A percentile compares a stretch with the other conserved stretches of the same genome.
These are phyloP conservation scores for Fimicolochytrium jonesii DNA, from an alignment of 192 early-diverging fungal species.

Conservation along the genomic window DNA sequence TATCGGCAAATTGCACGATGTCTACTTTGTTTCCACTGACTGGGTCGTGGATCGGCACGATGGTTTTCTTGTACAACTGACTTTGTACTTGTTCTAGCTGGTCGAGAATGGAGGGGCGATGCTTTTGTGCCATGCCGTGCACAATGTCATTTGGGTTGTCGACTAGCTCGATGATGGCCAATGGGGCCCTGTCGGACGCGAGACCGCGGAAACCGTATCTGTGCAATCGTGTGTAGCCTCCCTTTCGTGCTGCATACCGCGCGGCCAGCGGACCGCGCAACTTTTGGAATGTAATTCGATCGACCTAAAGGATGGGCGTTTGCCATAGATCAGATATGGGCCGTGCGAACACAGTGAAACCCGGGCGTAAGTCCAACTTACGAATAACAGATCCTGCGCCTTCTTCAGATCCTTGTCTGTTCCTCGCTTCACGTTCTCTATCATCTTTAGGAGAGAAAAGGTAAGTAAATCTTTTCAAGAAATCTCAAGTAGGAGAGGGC, in stretches of 20 bases:
- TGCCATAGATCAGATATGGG: too few relatives aligned
- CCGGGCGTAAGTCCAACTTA: constrained; percentile 5
- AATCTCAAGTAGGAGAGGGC: too few relatives aligned
- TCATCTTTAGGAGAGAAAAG: constrained; percentile 51
- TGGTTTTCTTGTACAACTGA: constrained; percentile 24
- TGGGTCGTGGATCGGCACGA: constrained; percentile 38
- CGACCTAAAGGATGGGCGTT: constrained; percentile 48
- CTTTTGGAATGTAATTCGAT: constrained; percentile 69
- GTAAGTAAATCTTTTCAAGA: not conserved
- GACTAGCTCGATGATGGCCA: constrained; percentile 89
- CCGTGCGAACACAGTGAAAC: not conserved
- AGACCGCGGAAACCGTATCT: constrained; percentile 64
- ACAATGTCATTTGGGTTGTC: constrained; percentile 72
- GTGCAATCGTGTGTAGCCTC: constrained; percentile 89
- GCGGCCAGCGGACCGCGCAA: constrained; percentile 77
- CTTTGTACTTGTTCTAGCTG: constrained; percentile 29
- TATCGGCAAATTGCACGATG: constrained; percentile 7
- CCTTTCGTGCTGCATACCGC: constrained; percentile 69
- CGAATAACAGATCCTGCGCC: constrained; percentile 27
- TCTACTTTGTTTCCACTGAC: constrained; percentile 18
- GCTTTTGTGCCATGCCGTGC: constrained; percentile 28
- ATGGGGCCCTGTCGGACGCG: constrained; percentile 75
- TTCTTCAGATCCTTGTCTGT: constrained; percentile 30
- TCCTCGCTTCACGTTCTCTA: constrained; percentile 77
- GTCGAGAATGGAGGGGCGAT: constrained; percentile 18